These are phyloP conservation scores for Adansonia gregorii DNA, from an alignment of 441 rosid species.

Conservation along the genomic window DNA sequence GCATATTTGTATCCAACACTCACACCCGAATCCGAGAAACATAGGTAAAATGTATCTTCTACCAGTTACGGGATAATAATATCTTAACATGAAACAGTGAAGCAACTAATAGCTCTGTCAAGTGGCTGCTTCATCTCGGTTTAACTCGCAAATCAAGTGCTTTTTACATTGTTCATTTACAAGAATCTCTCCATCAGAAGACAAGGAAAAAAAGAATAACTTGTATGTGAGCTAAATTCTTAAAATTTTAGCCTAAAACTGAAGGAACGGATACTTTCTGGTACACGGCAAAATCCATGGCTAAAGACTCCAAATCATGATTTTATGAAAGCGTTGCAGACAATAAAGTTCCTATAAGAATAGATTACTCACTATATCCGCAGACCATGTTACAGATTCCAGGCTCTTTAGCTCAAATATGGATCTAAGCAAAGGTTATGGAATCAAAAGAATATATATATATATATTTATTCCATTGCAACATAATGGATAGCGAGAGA, in stretches of 20 bases:
- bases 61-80: no score
- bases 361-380: slow-evolving; percentile 48
- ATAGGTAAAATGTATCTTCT: no score
- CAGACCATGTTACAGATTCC: slow-evolving; percentile 51
- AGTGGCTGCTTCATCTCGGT: no score
- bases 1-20: no score
- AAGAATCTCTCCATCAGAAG: neutral
- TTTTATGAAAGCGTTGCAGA: neutral
- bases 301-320: neutral
- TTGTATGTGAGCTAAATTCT: neutral
- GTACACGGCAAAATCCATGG: neutral
- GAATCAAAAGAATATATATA: slow-evolving; percentile 17
- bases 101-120: no score
- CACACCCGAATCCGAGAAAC: no score
- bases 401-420: slow-evolving; percentile 48
- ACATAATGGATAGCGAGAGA: neutral
- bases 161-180: no score
- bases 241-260: neutral
- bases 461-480: neutral
- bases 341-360: neutral
- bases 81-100: no score
- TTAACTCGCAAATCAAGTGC: no score
- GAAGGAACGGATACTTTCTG: neutral
- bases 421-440: slow-evolving; percentile 46
- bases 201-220: neutral